phyloP scores from a whole-genome alignment of 139 green algal genomes.

The Nannochloris sp. region DNA sequence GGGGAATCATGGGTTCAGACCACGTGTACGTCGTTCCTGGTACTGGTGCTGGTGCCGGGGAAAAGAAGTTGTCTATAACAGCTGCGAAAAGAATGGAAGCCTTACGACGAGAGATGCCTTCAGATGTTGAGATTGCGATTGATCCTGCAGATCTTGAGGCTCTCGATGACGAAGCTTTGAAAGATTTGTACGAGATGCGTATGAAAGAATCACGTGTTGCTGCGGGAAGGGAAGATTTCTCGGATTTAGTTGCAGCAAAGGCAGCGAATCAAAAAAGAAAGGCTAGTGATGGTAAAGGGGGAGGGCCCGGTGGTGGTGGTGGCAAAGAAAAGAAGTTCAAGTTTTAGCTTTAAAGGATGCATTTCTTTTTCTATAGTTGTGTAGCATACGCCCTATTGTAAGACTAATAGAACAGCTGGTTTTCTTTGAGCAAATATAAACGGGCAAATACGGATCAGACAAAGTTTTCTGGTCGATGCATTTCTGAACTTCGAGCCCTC shows the following conservation, averaged over 20 bases:
- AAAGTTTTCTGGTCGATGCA: no score
- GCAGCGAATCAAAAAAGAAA: conserved; percentile 78
- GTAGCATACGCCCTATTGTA: no score
- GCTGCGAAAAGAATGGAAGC: conserved; percentile 33
- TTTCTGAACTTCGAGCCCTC: no score
- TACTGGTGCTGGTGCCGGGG: neutral
- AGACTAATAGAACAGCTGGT: neutral
- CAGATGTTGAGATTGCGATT: conserved; percentile 81
- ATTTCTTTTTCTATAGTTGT: no score
- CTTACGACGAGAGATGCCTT: conserved; percentile 20
- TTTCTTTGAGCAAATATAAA: neutral
- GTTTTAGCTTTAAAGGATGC: conserved; percentile 24
- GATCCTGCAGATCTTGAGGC: conserved; percentile 85
- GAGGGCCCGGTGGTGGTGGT: no score
- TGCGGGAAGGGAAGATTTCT: conserved; percentile 76
- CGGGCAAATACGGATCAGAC: no score
- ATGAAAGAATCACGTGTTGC: conserved; percentile 38
- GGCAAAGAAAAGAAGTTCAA: conserved; percentile 57
- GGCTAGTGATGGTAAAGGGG: conserved; percentile 46
- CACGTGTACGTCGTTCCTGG: conserved; percentile 86
- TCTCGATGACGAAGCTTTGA: conserved; percentile 65
- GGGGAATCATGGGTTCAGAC: conserved; percentile 70
- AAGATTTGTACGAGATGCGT: conserved; percentile 49
- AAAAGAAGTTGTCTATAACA: conserved; percentile 31
- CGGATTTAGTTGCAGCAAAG: conserved; percentile 86